Percentiles rank a stretch among this genome's conserved stretches.
These are phyloP conservation scores for Debaryomyces castellii DNA, from an alignment of 805 yeast species.

Conservation along the genomic window DNA sequence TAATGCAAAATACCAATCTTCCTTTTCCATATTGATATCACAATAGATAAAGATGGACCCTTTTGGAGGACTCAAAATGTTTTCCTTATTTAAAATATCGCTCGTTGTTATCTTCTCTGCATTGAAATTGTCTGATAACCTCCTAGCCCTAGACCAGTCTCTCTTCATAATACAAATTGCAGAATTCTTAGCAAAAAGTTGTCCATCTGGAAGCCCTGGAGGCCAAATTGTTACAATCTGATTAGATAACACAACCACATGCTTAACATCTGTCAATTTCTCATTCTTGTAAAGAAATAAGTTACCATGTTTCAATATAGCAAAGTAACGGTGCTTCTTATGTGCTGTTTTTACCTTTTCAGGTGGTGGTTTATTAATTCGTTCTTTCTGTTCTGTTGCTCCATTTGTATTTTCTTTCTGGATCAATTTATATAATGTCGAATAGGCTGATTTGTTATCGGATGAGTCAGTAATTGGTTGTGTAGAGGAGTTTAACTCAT, in stretches of 20 bases:
- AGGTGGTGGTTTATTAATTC: slow-evolving; percentile 4
- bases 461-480: slow-evolving; percentile 42
- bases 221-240: slow-evolving; percentile 86
- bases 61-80: slow-evolving; percentile 29
- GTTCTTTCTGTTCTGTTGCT: slow-evolving; percentile 4
- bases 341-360: slow-evolving; percentile 20
- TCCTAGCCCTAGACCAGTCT: slow-evolving; percentile 27
- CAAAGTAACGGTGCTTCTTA: slow-evolving; percentile 63
- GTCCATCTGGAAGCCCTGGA: slow-evolving; percentile 66
- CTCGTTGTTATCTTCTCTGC: slow-evolving; percentile 19
- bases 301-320: slow-evolving; percentile 82
- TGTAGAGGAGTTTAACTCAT: slow-evolving; percentile 47
- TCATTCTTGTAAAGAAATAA: slow-evolving; percentile 80
- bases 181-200: slow-evolving; percentile 74
- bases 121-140: slow-evolving; percentile 17
- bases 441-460: slow-evolving; percentile 55
- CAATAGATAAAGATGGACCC: slow-evolving; percentile 63
- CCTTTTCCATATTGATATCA: slow-evolving; percentile 79
- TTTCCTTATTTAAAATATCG: slow-evolving; percentile 22
- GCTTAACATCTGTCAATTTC: slow-evolving; percentile 60
- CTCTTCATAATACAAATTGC: slow-evolving; percentile 72
- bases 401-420: slow-evolving; percentile 25
- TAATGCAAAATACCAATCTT: slow-evolving; percentile 88
- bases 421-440: slow-evolving; percentile 59
- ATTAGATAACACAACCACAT: slow-evolving; percentile 74